Percentiles rank a stretch among this genome's conserved stretches.
These are phyloP conservation scores for Turritis glabra DNA, from an alignment of 345 rosid species.

Conservation along the genomic window DNA sequence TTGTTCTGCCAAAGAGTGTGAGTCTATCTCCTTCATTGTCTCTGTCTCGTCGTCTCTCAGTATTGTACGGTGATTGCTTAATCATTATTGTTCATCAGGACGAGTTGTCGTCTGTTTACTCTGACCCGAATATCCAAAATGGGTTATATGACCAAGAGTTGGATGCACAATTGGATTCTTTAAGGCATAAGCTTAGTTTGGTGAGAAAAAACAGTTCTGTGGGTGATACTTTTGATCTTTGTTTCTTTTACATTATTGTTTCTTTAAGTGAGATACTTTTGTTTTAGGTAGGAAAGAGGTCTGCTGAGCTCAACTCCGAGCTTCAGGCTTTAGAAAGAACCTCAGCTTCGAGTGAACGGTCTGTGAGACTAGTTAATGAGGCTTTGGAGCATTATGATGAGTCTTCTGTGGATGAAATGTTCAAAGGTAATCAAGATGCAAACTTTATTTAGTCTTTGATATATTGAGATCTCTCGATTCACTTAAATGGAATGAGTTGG, in stretches of 20 bases:
- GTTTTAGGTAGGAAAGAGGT: slow-evolving; percentile 60
- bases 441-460: slow-evolving; percentile 12
- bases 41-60: background rate
- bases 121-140: slow-evolving; percentile 38
- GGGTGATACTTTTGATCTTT: background rate
- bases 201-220: slow-evolving; percentile 42
- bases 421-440: slow-evolving; percentile 54
- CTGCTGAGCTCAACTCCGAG: slow-evolving; percentile 58
- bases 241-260: background rate
- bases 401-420: slow-evolving; percentile 47
- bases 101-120: slow-evolving; percentile 42
- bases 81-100: slow-evolving; percentile 39
- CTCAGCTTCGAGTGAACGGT: slow-evolving; percentile 47
- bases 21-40: slow-evolving; percentile 17
- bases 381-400: slow-evolving; percentile 53
- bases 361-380: slow-evolving; percentile 53
- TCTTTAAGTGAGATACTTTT: slow-evolving; percentile 6
- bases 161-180: slow-evolving; percentile 62
- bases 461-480: background rate
- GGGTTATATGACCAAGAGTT: slow-evolving; percentile 49
- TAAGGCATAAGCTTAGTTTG: slow-evolving; percentile 61
- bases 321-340: slow-evolving; percentile 59
- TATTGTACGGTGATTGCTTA: background rate
- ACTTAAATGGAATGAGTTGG: background rate
- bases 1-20: slow-evolving; percentile 59